Evolutionary conservation across 2,329 filamentous ascomycete genomes (phyloP), one percentile per base, ranked within the genome.

Genomic region (Hymenoscyphus occultus): DNA sequence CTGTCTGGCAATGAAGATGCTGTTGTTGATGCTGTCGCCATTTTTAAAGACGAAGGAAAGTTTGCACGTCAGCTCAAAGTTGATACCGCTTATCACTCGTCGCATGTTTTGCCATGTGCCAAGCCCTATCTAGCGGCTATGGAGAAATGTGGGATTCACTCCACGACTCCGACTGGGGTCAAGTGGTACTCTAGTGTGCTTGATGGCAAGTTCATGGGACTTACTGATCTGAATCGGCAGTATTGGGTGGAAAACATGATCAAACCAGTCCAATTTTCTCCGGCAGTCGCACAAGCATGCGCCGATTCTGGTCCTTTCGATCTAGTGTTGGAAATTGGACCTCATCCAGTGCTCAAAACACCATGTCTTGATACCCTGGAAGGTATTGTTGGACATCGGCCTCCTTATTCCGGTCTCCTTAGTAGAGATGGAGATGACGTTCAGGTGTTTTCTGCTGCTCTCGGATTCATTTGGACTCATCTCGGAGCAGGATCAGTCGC

Each of bases 231-330:
- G 22, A 60, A 39, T 2, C 63, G 51, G 1, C 9, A 28, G 12
- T 72, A 72, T 35, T 72, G 71, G 71, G 63, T 60, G 35, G 69
- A 74, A 1, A 84, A 84, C 61, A 71, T 84, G 70, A 64, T 71
- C 0, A 70, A 70, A 2, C 65, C 77, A 1, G 82, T 84, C 10
- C 72, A 77, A 5, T 84, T 81, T 65, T 69, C 64, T 19, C 32
- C 14, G 12, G 65, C 69, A 3, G 48, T 71, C 48, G 35, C 63
- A 28, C 42, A 64, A 13, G 48, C 60, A 13, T 62, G n/a, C 10
- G 22, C 22, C 22, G 22, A 40, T 22, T 16, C 51, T 13, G 59
- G 57, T 7, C 40, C 54, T n/a, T 65, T 68, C 31, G 66, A 71
- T 22, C 35, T 68, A 12, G 67, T 51, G 22, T 28, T 28, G 22